A percentile compares a stretch with the other conserved stretches of the same genome.
Evolutionary conservation across 176 grass and related monocot species (phyloP).

Genomic region (Avena insularis): DNA sequence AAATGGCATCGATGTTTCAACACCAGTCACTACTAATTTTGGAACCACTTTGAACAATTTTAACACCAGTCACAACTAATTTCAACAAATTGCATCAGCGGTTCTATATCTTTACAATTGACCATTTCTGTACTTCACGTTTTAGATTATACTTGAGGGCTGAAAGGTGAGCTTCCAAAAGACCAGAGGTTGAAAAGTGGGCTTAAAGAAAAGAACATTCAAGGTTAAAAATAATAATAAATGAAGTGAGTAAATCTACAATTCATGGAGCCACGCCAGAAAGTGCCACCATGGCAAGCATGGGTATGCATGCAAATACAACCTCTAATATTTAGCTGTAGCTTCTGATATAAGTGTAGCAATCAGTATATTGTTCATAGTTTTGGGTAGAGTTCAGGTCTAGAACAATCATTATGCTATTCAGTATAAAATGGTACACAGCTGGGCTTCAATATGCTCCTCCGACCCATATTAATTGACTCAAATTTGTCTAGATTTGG

Average conservation of each 20-base stretch:
- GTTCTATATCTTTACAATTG: neutral
- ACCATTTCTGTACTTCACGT: neutral
- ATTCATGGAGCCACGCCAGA: neutral
- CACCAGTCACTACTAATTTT: neutral
- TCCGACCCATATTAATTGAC: too few species aligned
- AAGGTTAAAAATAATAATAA: neutral
- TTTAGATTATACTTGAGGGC: conserved; percentile 8
- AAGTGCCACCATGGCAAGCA: conserved; percentile 8
- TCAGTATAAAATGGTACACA: conserved; percentile 4
- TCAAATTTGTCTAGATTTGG: too few species aligned
- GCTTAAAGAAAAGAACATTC: conserved; percentile 2
- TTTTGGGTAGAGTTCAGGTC: conserved; percentile 7
- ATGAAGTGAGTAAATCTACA: neutral
- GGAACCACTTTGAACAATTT: neutral
- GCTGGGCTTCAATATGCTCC: neutral
- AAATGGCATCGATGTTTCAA: neutral
- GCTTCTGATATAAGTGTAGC: neutral
- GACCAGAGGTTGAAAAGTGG: neutral
- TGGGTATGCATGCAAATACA: neutral
- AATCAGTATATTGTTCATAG: conserved; percentile 16
- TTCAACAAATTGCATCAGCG: neutral
- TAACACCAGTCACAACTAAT: neutral
- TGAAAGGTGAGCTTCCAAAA: neutral
- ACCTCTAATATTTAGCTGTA: neutral
- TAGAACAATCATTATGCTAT: conserved; percentile 16